phyloP scores from a whole-genome alignment of 495 filamentous ascomycete genomes.

The Chaetomium cochliodes region DNA sequence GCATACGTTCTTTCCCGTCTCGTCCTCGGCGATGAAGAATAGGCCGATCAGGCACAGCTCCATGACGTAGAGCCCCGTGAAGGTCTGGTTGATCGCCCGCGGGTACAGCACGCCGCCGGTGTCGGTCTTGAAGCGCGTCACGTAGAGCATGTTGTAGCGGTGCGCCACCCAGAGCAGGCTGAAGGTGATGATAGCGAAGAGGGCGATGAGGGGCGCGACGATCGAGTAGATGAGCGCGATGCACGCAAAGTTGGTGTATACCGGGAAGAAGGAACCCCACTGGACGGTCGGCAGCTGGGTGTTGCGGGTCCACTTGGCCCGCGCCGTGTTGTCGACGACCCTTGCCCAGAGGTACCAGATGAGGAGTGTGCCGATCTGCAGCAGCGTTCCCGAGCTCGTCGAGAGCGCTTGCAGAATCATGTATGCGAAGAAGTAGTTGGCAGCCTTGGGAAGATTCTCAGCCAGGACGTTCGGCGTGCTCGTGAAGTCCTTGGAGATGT shows the following conservation, averaged over 20 bases:
- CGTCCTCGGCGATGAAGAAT: slow-evolving; percentile 79
- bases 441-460: slow-evolving; percentile 77
- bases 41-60: slow-evolving; percentile 86
- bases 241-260: slow-evolving; percentile 92
- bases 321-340: slow-evolving; percentile 79
- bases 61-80: slow-evolving; percentile 93
- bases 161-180: slow-evolving; percentile 93
- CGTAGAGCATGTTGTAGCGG: slow-evolving; percentile 94
- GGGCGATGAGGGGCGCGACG: slow-evolving; percentile 82
- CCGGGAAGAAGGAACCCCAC: slow-evolving; percentile 93
- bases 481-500: slow-evolving; percentile 56
- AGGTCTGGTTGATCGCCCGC: slow-evolving; percentile 91
- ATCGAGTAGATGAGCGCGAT: slow-evolving; percentile 93
- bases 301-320: slow-evolving; percentile 85
- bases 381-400: slow-evolving; percentile 81
- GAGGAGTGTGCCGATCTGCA: slow-evolving; percentile 76
- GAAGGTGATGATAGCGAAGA: slow-evolving; percentile 95
- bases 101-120: slow-evolving; percentile 94
- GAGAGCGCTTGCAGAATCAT: slow-evolving; percentile 93
- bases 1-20: slow-evolving; percentile 58
- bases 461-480: slow-evolving; percentile 72
- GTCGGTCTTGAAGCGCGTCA: slow-evolving; percentile 85
- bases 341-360: slow-evolving; percentile 79
- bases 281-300: slow-evolving; percentile 72
- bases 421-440: slow-evolving; percentile 98